Percentiles rank a stretch among this genome's conserved stretches.
phyloP scores from a whole-genome alignment of 108 stramenopile genomes.

The Fragilariopsis cylindrus region DNA sequence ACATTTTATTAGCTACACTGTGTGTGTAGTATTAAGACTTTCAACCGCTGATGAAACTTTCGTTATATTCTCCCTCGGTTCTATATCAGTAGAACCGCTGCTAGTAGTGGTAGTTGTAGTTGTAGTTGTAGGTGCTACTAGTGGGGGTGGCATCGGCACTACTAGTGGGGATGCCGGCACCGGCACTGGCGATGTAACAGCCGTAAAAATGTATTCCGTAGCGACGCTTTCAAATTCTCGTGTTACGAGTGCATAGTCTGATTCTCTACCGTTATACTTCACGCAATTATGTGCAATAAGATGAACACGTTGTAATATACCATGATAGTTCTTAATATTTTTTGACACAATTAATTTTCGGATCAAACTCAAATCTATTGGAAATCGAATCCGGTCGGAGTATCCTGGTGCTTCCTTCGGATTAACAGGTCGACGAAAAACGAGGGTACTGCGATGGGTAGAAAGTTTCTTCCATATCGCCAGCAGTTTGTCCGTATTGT shows the following conservation, averaged over 20 bases:
- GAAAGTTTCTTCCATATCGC: slow-evolving; percentile 74
- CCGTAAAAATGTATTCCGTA: slow-evolving; percentile 30
- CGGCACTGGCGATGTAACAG: slow-evolving; percentile 23
- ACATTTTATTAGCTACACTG: no score
- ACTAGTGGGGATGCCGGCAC: background rate
- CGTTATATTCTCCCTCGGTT: background rate
- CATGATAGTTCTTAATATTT: slow-evolving; percentile 52
- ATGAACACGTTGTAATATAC: slow-evolving; percentile 56
- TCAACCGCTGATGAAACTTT: no score
- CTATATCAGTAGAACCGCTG: slow-evolving; percentile 1
- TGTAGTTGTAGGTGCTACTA: background rate
- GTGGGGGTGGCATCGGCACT: background rate
- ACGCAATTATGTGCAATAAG: slow-evolving; percentile 81
- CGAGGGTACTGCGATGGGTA: slow-evolving; percentile 68
- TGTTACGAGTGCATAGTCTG: slow-evolving; percentile 73
- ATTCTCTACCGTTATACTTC: slow-evolving; percentile 77
- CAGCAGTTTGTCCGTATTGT: slow-evolving; percentile 45
- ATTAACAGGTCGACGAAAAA: slow-evolving; percentile 82
- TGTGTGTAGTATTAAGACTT: no score
- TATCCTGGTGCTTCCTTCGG: slow-evolving; percentile 81
- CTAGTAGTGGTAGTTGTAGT: background rate
- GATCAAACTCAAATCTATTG: slow-evolving; percentile 74
- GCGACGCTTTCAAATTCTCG: slow-evolving; percentile 62
- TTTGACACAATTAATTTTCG: slow-evolving; percentile 71
- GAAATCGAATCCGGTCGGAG: slow-evolving; percentile 70